Evolutionary conservation across 2,329 filamentous ascomycete species (phyloP), one percentile per base, ranked within the genome.

Genomic region (Fusarium papillatum): DNA sequence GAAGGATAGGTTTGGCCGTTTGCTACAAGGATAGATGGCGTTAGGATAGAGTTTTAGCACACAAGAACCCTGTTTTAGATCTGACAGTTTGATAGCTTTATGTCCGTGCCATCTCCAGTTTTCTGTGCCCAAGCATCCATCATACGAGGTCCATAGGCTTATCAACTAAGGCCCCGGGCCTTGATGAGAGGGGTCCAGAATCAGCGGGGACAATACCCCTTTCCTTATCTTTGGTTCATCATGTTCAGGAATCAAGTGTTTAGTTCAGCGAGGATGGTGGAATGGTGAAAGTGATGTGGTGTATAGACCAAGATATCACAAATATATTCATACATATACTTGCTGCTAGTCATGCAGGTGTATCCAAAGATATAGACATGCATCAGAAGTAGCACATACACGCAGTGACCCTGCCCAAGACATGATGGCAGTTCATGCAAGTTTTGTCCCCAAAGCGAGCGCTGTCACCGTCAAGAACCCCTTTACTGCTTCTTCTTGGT

Each of bases 401-500:
- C 55, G 61, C 34, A 64, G 38, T 43, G 17, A 43, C 46, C 16
- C 34, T 55, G 36, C 39, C n/a, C 46, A 67, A 64, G 41, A 17
- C 11, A 43, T 26, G 14, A 65, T 26, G 64, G 26, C 50, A 70
- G 36, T 57, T 22, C 43, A 68, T 38, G 22, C 50, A 43, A 43
- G 39, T 22, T 61, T 24, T 39, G 62, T 39, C 39, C 43, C 29
- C 29, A n/a, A 26, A 62, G 48, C 24, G 34, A 62, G 41, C 24
- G 29, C 38, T 29, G 19, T 38, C 60, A 55, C 36, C 16, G 9
- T 29, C 11, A 34, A 65, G 22, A 36, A 46, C 8, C 34, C 66
- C 34, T 50, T 69, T 77, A 83, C 82, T 84, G 82, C 78, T 84
- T 83, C 80, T 84, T 85, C 82, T 84, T 85, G 62, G 76, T 80